phyloP scores from a whole-genome alignment of 2,329 filamentous ascomycete species.

The Clonostachys sp. region DNA sequence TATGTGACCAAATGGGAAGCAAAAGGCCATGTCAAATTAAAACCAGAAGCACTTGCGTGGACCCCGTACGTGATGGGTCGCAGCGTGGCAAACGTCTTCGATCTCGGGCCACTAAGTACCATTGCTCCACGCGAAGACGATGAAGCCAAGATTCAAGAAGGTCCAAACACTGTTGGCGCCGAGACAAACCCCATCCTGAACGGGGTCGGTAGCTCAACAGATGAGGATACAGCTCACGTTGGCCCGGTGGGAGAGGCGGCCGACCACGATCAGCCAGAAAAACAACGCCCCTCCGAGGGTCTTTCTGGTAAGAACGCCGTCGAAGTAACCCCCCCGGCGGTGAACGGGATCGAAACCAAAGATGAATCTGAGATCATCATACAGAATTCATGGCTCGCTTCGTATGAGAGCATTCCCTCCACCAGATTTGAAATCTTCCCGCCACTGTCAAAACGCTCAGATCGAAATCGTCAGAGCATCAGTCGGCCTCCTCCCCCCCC shows the following conservation, averaged over 20 bases:
- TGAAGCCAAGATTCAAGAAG: conserved; percentile 35
- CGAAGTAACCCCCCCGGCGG: conserved; percentile 12
- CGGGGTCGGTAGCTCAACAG: conserved; percentile 4
- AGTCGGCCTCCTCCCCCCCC: conserved; percentile 24
- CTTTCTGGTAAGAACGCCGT: conserved; percentile 20
- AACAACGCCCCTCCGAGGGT: conserved; percentile 15
- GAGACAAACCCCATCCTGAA: conserved; percentile 14
- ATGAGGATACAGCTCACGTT: not conserved
- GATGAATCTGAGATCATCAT: conserved; percentile 14
- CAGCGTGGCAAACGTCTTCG: conserved; percentile 75
- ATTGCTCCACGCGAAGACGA: conserved; percentile 84
- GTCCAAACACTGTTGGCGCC: conserved; percentile 8
- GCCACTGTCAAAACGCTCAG: conserved; percentile 48
- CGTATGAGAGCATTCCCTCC: conserved; percentile 58
- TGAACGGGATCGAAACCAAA: not conserved
- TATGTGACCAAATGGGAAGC: conserved; percentile 87
- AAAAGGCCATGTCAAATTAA: conserved; percentile 83
- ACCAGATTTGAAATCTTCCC: conserved; percentile 77
- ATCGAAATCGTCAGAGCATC: conserved; percentile 36
- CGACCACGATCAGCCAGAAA: conserved; percentile 7
- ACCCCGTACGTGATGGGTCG: conserved; percentile 96
- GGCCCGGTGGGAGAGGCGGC: not conserved
- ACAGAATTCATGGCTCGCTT: conserved; percentile 33
- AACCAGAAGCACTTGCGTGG: conserved; percentile 80
- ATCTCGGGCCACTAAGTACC: conserved; percentile 75